Evolutionary conservation across 2,329 filamentous ascomycete genomes (phyloP), one percentile per base, ranked within the genome.

Genomic region (Calonectria hongkongensis): DNA sequence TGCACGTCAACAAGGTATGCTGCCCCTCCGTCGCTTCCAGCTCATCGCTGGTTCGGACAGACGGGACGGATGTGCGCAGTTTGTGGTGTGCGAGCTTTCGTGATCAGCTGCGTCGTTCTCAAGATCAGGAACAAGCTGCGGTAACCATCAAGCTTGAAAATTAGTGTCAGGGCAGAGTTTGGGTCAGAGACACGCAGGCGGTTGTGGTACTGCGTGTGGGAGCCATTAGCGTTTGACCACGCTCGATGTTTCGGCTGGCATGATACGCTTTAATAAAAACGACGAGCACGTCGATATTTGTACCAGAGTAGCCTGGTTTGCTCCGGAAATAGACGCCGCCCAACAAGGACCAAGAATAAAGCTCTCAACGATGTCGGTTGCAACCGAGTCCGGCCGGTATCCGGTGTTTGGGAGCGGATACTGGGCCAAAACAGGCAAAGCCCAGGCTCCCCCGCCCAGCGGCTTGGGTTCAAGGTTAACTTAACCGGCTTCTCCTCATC

Each of bases 401-500:
- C 64, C 56, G 65, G 41, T 33, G 47, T 50, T 21, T 45, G 41
- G 62, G 30, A 51, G 41, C 47, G 64, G 70, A 54, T 50, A n/a
- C 56, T 51, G 48, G 18, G 47, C 70, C 70, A 16, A 68, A 66
- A 43, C 28, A 62, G 70, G 70, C 60, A 58, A 71, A 71, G 60
- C 30, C 43, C 47, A 50, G 28, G 54, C 67, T 56, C 64, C 54
- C 64, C 64, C 56, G 64, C 63, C 27, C 54, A 63, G 60, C 47
- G n/a, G 39, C 48, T 66, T 48, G 36, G 33, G 62, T 54, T 21
- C 43, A 67, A 50, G 64, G 54, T 41, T 27, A 41, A 60, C 36
- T 39, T 25, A 47, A 65, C 70, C 67, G 50, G 69, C 56, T 68
- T 68, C 56, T 41, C 58, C 58, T 68, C 30, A 51, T 54, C 47